phyloP scores from a whole-genome alignment of 208 protist genomes.

The Crithidia mellificae region DNA sequence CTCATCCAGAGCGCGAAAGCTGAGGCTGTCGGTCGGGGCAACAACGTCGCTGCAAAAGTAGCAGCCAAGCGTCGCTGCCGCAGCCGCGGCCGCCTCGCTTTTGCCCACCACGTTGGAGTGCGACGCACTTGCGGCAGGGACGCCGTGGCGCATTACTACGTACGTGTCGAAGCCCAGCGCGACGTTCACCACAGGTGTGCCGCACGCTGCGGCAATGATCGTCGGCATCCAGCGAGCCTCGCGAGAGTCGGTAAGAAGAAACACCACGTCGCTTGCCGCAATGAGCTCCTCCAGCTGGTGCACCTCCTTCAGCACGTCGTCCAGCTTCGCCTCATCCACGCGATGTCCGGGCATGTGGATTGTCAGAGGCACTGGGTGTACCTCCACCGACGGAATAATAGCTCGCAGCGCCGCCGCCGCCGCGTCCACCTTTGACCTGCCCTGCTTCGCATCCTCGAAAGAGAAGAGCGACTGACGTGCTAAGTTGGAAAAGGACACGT shows the following conservation, averaged over 20 bases:
- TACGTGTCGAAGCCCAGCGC: constrained; percentile 98
- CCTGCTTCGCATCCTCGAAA: constrained; percentile 76
- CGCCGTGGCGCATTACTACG: constrained; percentile 97
- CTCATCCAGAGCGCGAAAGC: constrained; percentile 97
- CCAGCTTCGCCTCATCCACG: constrained; percentile 32
- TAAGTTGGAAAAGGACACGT: constrained; percentile 97
- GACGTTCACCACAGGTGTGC: constrained; percentile 94
- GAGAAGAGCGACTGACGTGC: constrained; percentile 91
- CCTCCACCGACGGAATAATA: constrained; percentile 88
- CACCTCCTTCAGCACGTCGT: constrained; percentile 43
- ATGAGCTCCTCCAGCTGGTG: constrained; percentile 80
- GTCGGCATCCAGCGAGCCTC: constrained; percentile 98
- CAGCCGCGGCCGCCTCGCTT: background rate
- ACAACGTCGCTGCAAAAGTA: constrained; percentile 99
- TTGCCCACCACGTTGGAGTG: constrained; percentile 20
- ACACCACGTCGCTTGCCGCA: constrained; percentile 94
- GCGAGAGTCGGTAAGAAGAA: constrained; percentile 97
- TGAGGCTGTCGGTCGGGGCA: constrained; percentile 88
- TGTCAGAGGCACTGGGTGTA: constrained; percentile 56
- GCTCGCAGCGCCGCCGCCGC: constrained; percentile 83
- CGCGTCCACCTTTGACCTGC: constrained; percentile 86
- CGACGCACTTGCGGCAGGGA: constrained; percentile 21
- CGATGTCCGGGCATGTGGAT: constrained; percentile 98
- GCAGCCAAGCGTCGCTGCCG: constrained; percentile 83
- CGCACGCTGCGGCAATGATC: constrained; percentile 76